phyloP scores from a whole-genome alignment of 2,329 filamentous ascomycete species.

The Diplodia mutila region DNA sequence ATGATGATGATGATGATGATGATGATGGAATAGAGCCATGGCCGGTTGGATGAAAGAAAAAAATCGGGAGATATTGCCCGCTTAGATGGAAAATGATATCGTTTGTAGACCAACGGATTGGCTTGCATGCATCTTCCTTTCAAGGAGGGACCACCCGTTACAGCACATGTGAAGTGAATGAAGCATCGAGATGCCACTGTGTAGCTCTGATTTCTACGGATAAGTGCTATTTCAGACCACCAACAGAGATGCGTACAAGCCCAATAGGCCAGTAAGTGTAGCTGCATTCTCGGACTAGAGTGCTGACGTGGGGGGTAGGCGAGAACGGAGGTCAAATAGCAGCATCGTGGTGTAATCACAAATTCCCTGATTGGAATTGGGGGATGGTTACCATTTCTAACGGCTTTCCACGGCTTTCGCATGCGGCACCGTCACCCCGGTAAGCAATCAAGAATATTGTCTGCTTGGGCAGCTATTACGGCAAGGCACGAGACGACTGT shows the following conservation, averaged over 20 bases:
- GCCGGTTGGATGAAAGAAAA: not conserved
- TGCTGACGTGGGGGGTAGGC: not conserved
- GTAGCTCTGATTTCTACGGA: no score
- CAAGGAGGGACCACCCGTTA: no score
- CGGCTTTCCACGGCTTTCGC: not conserved
- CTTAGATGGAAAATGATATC: no score
- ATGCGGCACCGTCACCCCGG: not conserved
- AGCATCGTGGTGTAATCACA: not conserved
- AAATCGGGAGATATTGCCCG: not conserved
- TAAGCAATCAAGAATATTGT: not conserved
- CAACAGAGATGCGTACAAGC: not conserved
- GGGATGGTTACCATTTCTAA: no score
- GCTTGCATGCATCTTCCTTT: no score
- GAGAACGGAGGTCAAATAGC: not conserved
- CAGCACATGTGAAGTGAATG: not conserved
- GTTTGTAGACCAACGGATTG: no score
- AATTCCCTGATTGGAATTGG: constrained; percentile 1
- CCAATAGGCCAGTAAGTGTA: not conserved
- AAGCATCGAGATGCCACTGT: no score
- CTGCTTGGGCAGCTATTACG: no score
- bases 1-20: not conserved
- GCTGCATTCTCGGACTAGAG: not conserved
- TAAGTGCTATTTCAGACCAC: no score
- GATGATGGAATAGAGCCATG: not conserved
- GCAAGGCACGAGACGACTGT: no score